phyloP scores from a whole-genome alignment of 805 yeast species.

The Ogataea ramenticola region DNA sequence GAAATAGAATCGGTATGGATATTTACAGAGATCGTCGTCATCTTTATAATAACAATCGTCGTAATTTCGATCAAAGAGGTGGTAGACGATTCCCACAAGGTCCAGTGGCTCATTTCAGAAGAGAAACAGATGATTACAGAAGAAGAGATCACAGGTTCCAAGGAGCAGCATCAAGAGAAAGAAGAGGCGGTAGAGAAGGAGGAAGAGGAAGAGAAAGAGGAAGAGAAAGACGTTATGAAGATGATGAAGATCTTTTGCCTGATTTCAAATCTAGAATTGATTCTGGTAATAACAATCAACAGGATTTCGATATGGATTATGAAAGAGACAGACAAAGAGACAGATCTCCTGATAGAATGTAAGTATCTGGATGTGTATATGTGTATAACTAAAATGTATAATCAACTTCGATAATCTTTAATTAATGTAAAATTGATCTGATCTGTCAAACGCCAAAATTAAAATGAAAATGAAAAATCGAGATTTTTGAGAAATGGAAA shows the following conservation, averaged over 20 bases:
- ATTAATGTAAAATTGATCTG: no score
- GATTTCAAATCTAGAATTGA: no score
- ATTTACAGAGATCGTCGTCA: no score
- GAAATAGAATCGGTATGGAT: neutral
- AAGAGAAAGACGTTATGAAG: slow-evolving; percentile 9
- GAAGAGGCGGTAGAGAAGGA: slow-evolving; percentile 3
- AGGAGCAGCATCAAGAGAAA: neutral
- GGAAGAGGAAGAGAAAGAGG: neutral
- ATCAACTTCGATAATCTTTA: no score
- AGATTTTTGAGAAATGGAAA: no score
- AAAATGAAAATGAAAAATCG: no score
- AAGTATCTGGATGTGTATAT: neutral
- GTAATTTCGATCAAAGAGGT: neutral
- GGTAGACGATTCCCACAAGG: slow-evolving; percentile 4
- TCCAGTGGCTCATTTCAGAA: neutral
- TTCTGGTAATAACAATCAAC: neutral
- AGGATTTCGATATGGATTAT: neutral
- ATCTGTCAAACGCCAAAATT: no score
- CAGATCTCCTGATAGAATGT: slow-evolving; percentile 17
- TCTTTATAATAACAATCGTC: neutral
- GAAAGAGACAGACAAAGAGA: slow-evolving; percentile 14
- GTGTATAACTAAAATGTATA: no score
- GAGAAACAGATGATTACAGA: slow-evolving; percentile 1
- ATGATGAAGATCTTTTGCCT: slow-evolving; percentile 32
- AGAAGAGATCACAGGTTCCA: neutral